Conservation (phyloP, 768 basidiomycete species). For the Mycena amicta region DNA sequence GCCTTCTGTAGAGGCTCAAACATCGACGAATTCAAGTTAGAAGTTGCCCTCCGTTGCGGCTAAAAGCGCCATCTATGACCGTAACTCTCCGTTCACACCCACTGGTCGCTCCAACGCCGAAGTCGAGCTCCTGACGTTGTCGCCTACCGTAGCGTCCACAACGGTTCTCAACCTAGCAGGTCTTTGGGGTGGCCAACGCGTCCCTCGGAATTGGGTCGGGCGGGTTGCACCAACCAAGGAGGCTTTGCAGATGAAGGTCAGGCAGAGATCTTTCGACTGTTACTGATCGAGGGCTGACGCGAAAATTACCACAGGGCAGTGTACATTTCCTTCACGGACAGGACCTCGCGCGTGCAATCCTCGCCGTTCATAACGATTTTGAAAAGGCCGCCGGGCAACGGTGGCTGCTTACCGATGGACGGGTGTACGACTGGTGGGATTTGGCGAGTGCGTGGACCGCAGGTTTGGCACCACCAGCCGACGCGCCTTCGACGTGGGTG, state of each 20-base stretch:
- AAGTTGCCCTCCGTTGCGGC: neutral
- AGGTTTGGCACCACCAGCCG: constrained; percentile 19
- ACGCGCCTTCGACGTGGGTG: constrained; percentile 55
- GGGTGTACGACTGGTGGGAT: constrained; percentile 73
- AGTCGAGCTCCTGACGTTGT: constrained; percentile 52
- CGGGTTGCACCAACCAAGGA: constrained; percentile 61
- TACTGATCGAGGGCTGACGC: constrained; percentile 47
- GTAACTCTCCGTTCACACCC: constrained; percentile 47
- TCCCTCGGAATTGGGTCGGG: constrained; percentile 51
- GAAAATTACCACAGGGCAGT: constrained; percentile 43
- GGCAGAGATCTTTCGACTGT: constrained; percentile 13
- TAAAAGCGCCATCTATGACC: constrained; percentile 49
- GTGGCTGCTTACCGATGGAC: constrained; percentile 57
- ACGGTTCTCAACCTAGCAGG: constrained; percentile 66
- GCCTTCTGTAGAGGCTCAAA: too few relatives aligned
- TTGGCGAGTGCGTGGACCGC: constrained; percentile 58
- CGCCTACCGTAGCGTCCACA: constrained; percentile 37
- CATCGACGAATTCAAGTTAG: too few relatives aligned
- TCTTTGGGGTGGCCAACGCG: constrained; percentile 60
- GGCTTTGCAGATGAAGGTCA: constrained; percentile 49
- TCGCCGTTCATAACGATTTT: constrained; percentile 55
- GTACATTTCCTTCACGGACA: constrained; percentile 64
- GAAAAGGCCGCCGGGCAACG: constrained; percentile 49
- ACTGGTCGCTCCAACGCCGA: constrained; percentile 56
- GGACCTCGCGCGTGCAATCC: constrained; percentile 60